Base-by-base conservation (phyloP, 805 yeast genomes). In the Pichia exigua region DNA sequence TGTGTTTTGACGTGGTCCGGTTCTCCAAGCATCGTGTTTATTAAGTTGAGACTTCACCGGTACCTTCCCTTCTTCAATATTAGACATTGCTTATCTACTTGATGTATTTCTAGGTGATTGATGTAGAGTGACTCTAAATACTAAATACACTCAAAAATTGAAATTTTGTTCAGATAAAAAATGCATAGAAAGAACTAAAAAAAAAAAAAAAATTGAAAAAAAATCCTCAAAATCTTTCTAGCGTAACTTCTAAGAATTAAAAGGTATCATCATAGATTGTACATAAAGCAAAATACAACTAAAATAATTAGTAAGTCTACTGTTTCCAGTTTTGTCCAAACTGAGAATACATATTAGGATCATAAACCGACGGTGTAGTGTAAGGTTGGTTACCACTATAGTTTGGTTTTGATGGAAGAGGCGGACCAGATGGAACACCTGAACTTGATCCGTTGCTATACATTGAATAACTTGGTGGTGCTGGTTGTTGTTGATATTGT, bases 341-440 rank as follows among this genome's bases (percentile, higher is more conserved):
- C 47, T 59, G 61, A 13, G 76, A 69, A 56, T 78, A 77, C 65
- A 77, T 59, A 47, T 72, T 64, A 7, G 77, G 74, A 61, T 77
- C 75, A 59, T 71, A 78, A 3, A 74, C 77, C 2, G 82, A 73
- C 1, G 82, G 80, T 5, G 73, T 75, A 44, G 70, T 70, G 55
- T 78, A 78, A 54, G 76, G 75, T 26, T 75, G 74, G 10, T 52
- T 48, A 8, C 50, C 54, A 40, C 63, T 65, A 8, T 30, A 12
- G 3, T 45, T 49, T 20, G 63, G 71, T 50, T 61, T 63, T 2
- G 66, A 60, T 4, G 67, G 62, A 18, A 61, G 35, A 6, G 67
- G 64, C 11, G 69, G 67, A 11, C 60, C 55, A 38, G 55, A 45
- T 4, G 44, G 39, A 17, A 47, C 24, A 2, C 22, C 42, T 10